These are phyloP conservation scores for Clarireedia paspali DNA, from an alignment of 2,329 filamentous ascomycete genomes.

Conservation along the genomic window DNA sequence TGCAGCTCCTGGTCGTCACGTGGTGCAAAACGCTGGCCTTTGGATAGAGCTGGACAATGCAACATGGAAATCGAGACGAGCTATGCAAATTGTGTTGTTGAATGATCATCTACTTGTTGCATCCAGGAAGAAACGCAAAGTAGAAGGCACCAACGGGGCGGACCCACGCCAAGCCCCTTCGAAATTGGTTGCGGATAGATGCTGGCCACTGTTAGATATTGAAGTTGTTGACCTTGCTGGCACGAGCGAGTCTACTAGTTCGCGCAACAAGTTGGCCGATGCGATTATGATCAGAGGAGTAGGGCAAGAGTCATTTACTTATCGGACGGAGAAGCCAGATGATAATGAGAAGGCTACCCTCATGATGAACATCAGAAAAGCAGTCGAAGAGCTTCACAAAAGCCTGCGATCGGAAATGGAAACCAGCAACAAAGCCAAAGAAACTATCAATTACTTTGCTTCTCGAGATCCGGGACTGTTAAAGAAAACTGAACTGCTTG, in stretches of 20 bases:
- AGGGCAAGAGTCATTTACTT: slow-evolving; percentile 87
- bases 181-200: slow-evolving; percentile 87
- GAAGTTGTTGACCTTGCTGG: slow-evolving; percentile 83
- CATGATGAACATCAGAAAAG: slow-evolving; percentile 84
- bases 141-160: slow-evolving; percentile 52
- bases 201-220: slow-evolving; percentile 89
- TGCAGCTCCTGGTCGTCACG: slow-evolving; percentile 82
- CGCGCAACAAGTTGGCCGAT: slow-evolving; percentile 62
- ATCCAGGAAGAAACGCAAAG: slow-evolving; percentile 84
- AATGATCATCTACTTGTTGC: slow-evolving; percentile 93
- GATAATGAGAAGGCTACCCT: slow-evolving; percentile 71
- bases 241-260: slow-evolving; percentile 48
- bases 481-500: slow-evolving; percentile 72
- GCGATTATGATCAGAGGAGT: slow-evolving; percentile 84
- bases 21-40: slow-evolving; percentile 82
- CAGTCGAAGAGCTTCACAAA: slow-evolving; percentile 85
- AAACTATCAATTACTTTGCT: slow-evolving; percentile 80
- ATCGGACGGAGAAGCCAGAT: slow-evolving; percentile 78
- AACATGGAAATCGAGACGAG: slow-evolving; percentile 86
- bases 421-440: slow-evolving; percentile 73
- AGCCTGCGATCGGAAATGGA: slow-evolving; percentile 80
- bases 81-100: slow-evolving; percentile 84
- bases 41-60: slow-evolving; percentile 98
- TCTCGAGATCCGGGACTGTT: slow-evolving; percentile 68
- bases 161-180: slow-evolving; percentile 43